These are phyloP conservation scores for Agrostemma githago DNA, from an alignment of 148 eudicot species.

Conservation along the genomic window DNA sequence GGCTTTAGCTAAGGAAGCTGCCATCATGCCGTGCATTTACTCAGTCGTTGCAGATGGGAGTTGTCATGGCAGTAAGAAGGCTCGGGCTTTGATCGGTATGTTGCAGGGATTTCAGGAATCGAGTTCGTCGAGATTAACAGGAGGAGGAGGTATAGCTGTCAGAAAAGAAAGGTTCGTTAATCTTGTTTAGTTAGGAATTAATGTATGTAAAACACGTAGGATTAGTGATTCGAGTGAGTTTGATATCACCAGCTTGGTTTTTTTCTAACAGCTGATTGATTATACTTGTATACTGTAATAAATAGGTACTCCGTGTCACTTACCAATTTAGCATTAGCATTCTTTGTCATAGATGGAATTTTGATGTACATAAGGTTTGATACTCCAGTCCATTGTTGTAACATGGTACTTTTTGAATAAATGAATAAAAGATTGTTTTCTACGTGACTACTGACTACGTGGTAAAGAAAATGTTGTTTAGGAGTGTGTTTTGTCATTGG, in stretches of 20 bases:
- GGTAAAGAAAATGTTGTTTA: not conserved
- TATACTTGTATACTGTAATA: conserved; percentile 14
- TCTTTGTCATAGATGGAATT: not conserved
- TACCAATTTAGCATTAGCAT: conserved; percentile 4
- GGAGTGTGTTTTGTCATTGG: not conserved
- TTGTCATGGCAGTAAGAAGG: conserved; percentile 47
- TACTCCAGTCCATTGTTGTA: not conserved
- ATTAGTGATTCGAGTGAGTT: not conserved
- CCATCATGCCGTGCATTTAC: conserved; percentile 48
- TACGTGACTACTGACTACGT: no score
- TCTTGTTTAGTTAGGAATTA: conserved; percentile 20
- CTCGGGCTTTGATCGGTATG: conserved; percentile 48
- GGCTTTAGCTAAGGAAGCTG: conserved; percentile 39
- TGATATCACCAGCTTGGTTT: conserved; percentile 23
- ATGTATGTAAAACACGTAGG: conserved; percentile 13
- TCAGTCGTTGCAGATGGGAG: conserved; percentile 50
- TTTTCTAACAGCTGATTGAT: conserved; percentile 31
- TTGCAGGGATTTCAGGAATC: conserved; percentile 52
- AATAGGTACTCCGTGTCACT: no score
- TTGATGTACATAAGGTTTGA: not conserved
- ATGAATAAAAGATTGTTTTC: not conserved
- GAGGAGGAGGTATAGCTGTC: conserved; percentile 21
- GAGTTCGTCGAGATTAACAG: conserved; percentile 37
- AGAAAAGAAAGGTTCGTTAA: conserved; percentile 33
- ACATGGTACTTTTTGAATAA: conserved; percentile 1